Base-by-base conservation (phyloP, 1,139 yeast genomes). In the Yamadazyma sp. region DNA sequence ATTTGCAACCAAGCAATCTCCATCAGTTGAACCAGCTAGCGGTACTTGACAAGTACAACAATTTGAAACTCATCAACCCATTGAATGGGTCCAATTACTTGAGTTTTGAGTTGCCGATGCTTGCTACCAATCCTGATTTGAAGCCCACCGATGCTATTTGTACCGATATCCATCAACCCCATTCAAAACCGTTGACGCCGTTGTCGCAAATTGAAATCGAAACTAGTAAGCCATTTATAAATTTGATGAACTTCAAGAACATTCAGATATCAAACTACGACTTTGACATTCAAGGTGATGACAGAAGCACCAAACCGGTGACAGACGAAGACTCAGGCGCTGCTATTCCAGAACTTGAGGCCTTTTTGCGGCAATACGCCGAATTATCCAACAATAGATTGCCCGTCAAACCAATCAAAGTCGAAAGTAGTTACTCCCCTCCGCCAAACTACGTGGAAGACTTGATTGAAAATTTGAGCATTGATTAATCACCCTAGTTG, bases 161-260 rank as follows among this genome's bases (percentile, higher is more conserved):
- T 2, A n/a, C 9, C 2, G 33, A 13, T 6, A 11, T 17, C n/a
- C 16, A 12, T 5, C 4, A 15, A 14, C 5, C 25, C 27, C 5
- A 14, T 11, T 4, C 27, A 8, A 31, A 23, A 26, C 20, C 32
- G n/a, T 22, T 34, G 15, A 49, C 46, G 36, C 82, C 85, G 1
- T 57, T 82, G 28, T 71, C 84, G 0, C 77, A 77, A 44, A 76
- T 80, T 28, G 89, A 82, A 53, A 74, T 83, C 40, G 87, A 82
- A 46, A 78, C 88, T 0, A 76, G 84, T 48, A 62, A 67, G 15
- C 83, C 86, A 1, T 78, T 68, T 47, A 64, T 74, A 22, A 73
- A 73, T 35, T 53, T 78, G 28, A 71, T 77, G 45, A 71, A 68
- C 35, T 71, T 70, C 45, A 51, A 54, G 26, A 62, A 64, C 37